Base-by-base conservation (phyloP, 148 eudicot species). In the Chenopodium formosanum region DNA sequence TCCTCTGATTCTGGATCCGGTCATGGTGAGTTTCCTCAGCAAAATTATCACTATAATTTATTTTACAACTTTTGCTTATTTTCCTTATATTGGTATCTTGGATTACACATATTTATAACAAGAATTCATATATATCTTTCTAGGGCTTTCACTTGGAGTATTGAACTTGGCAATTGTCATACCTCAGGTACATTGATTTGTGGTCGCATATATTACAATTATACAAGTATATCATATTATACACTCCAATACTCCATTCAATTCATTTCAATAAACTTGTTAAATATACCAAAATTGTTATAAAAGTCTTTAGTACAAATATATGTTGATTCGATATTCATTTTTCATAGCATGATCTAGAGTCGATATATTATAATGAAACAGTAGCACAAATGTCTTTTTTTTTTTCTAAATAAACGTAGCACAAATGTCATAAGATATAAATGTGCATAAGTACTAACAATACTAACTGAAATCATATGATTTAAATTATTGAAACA, bases 91-190 rank as follows among this genome's bases (percentile, higher is more conserved):
- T 50, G 13, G 12, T 50, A 9, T 2, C 14, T 9, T 50, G 53
- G 53, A 50, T 40, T 5, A 50, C 14, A 12, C 12, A 50, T 50
- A 10, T 11, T 50, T 50, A 50, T 2, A 9, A 50, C 13, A 50
- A 50, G 56, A 46, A 63, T 5, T 25, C 23, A 23, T 63, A n/a
- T 7, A 44, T 65, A 32, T 65, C n/a, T 68, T 78, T 58, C 47
- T 53, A 94, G 97, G 97, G 56, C 88, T 94, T 52, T 88, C 95
- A 0, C 87, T 94, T 0, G 98, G 97, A 72, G 92, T 94, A 68
- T 81, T 94, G 22, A 94, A 94, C 85, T 87, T 94, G 82, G 92
- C 97, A 73, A 94, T 94, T 48, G 95, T 90, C 70, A 75, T 92
- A 29, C 98, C 98, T 58, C 98, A 94, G 92, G 95, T 85, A 87